phyloP scores from a whole-genome alignment of 495 filamentous ascomycete species.

The Durotheca rogersii region DNA sequence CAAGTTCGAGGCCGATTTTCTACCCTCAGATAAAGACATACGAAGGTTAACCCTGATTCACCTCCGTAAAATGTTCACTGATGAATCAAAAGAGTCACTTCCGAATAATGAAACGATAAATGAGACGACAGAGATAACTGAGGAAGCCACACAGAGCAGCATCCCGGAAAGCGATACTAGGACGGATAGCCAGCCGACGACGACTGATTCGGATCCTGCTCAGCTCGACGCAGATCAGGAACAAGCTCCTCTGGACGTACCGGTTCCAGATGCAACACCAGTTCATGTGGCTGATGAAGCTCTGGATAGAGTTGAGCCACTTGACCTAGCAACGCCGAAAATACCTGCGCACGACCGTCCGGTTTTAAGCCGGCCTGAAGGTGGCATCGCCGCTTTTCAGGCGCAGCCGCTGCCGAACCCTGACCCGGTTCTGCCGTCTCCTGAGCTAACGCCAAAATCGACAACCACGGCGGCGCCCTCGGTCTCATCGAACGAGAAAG shows the following conservation, averaged over 20 bases:
- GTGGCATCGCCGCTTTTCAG: slow-evolving; percentile 4
- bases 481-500: slow-evolving; percentile 48
- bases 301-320: slow-evolving; percentile 61
- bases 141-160: slow-evolving; percentile 43
- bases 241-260: slow-evolving; percentile 12
- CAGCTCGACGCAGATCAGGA: slow-evolving; percentile 23
- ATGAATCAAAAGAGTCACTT: slow-evolving; percentile 72
- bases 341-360: slow-evolving; percentile 23
- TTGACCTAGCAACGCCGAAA: slow-evolving; percentile 67
- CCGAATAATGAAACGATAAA: slow-evolving; percentile 59
- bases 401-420: slow-evolving; percentile 2
- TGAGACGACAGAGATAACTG: slow-evolving; percentile 39
- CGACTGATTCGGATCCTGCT: slow-evolving; percentile 10
- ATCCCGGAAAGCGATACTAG: slow-evolving; percentile 31
- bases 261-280: slow-evolving; percentile 26
- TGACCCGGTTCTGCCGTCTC: slow-evolving; percentile 5
- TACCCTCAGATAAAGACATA: slow-evolving; percentile 97
- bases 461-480: slow-evolving; percentile 12
- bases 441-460: slow-evolving; percentile 9
- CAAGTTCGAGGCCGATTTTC: slow-evolving; percentile 89
- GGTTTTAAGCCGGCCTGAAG: slow-evolving; percentile 19
- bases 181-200: slow-evolving; percentile 29
- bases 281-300: slow-evolving; percentile 18
- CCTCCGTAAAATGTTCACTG: slow-evolving; percentile 91
- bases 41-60: slow-evolving; percentile 86